Conservation (phyloP, 768 basidiomycete species). For the Naganishia randhawae region DNA sequence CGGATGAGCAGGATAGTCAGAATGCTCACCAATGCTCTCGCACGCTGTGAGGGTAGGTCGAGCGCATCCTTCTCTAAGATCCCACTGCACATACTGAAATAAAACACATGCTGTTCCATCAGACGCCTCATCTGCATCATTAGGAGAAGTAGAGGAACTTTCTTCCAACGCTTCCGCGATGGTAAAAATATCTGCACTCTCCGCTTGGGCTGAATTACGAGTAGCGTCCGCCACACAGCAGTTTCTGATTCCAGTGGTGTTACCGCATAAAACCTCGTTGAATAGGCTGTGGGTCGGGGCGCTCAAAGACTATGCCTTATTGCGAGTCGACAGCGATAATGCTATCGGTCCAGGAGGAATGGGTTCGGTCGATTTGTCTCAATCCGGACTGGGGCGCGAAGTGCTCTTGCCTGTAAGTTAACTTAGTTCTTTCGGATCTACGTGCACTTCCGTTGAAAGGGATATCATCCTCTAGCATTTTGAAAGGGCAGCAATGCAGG, state of each 20-base stretch:
- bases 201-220: conserved; percentile 92
- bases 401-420: conserved; percentile 78
- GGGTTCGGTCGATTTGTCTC: conserved; percentile 66
- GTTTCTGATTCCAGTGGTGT: conserved; percentile 76
- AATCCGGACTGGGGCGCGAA: conserved; percentile 83
- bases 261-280: conserved; percentile 70
- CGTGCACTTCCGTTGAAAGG: background rate
- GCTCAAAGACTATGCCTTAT: conserved; percentile 85
- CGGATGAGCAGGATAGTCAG: conserved; percentile 94
- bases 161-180: conserved; percentile 93
- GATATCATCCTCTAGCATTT: conserved; percentile 60
- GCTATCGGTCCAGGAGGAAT: conserved; percentile 53
- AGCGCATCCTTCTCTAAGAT: background rate
- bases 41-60: conserved; percentile 75
- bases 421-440: conserved; percentile 1
- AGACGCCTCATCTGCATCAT: conserved; percentile 51
- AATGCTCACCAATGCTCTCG: conserved; percentile 76
- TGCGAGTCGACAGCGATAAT: conserved; percentile 77
- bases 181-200: conserved; percentile 84
- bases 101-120: background rate
- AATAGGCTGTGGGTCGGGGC: conserved; percentile 82
- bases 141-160: conserved; percentile 80
- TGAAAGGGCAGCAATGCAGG: conserved; percentile 69
- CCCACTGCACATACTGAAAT: background rate
- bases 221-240: conserved; percentile 67